Evolutionary conservation across 352 stramenopile genomes (phyloP), one percentile per base, ranked within the genome.

Genomic region (Globisporangium cederbergense): DNA sequence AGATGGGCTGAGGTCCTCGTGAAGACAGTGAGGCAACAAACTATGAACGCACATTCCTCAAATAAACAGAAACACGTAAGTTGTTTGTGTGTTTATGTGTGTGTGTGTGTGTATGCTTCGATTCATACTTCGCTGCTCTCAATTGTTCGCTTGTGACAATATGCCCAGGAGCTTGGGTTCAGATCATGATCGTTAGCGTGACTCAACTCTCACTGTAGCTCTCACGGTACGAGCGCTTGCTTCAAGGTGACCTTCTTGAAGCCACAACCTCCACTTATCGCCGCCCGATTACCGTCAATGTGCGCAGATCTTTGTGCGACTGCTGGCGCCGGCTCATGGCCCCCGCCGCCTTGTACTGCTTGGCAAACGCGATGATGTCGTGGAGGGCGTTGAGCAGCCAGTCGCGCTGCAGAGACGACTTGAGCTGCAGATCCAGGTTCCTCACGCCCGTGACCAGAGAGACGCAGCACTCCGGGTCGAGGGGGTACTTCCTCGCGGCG

Each of bases 301-400:
- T 34, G 14, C 42, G 32, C n/a, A 55, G 28, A 28, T 58, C 22
- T 59, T 62, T 57, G 4, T 59, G 60, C 25, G 40, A 57, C 42
- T 59, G 64, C 51, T 28, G 58, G 28, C 50, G 65, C 30, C 60
- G 58, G 13, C 60, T 46, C 40, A 34, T 65, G 2, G 64, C 64
- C n/a, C 81, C 76, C 2, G 72, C 74, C 2, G 79, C 77, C 25
- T 81, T 74, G 57, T 88, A 91, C 61, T 91, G 80, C 22, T 76
- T 62, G 14, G 83, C 85, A 30, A 92, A 94, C 8, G 75, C 70
- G 22, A 89, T 71, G 49, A 90, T 74, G 52, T 90, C 77, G 4
- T 71, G 71, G 2, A 94, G 64, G 9, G 81, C 83, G 28, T 88
- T 89, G 32, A 88, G 71, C 10, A 94, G 72, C 85, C 85, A 94